These are phyloP conservation scores for Delphinella strobiligena DNA, from an alignment of 2,329 filamentous ascomycete species.

Conservation along the genomic window DNA sequence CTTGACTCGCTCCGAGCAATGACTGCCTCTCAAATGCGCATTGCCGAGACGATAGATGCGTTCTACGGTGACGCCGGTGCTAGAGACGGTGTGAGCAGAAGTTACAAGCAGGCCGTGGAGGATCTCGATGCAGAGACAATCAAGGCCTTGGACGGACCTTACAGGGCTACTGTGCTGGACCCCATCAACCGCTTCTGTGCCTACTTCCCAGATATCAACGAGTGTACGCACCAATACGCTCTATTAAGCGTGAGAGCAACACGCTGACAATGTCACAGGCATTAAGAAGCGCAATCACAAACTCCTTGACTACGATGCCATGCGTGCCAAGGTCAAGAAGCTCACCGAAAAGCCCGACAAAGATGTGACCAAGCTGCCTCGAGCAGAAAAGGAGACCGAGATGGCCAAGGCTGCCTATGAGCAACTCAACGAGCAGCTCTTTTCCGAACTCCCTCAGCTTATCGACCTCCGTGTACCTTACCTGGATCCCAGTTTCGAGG, in stretches of 20 bases:
- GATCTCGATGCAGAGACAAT: constrained; percentile 97
- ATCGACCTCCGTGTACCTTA: constrained; percentile 96
- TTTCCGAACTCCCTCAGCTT: constrained; percentile 81
- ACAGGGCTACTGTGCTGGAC: constrained; percentile 86
- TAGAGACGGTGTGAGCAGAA: constrained; percentile 85
- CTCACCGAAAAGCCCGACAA: constrained; percentile 98
- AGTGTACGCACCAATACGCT: constrained; percentile 47
- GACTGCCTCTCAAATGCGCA: constrained; percentile 98
- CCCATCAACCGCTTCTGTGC: constrained; percentile 93
- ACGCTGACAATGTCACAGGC: constrained; percentile 31
- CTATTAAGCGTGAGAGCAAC: background rate
- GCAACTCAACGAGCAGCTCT: constrained; percentile 92
- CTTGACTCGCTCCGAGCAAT: constrained; percentile 93
- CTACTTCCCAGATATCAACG: constrained; percentile 98
- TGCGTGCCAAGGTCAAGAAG: constrained; percentile 93
- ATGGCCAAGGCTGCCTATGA: constrained; percentile 91
- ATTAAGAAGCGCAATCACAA: constrained; percentile 99
- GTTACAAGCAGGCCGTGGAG: constrained; percentile 97
- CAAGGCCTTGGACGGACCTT: constrained; percentile 93
- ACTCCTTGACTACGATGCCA: constrained; percentile 91
- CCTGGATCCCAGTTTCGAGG: constrained; percentile 92
- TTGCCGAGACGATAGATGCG: constrained; percentile 97
- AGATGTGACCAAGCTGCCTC: constrained; percentile 89
- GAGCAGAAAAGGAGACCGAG: constrained; percentile 91
- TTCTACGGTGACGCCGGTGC: constrained; percentile 97